Base-by-base conservation (phyloP, 306 rosid species). In the Malus asiatica region DNA sequence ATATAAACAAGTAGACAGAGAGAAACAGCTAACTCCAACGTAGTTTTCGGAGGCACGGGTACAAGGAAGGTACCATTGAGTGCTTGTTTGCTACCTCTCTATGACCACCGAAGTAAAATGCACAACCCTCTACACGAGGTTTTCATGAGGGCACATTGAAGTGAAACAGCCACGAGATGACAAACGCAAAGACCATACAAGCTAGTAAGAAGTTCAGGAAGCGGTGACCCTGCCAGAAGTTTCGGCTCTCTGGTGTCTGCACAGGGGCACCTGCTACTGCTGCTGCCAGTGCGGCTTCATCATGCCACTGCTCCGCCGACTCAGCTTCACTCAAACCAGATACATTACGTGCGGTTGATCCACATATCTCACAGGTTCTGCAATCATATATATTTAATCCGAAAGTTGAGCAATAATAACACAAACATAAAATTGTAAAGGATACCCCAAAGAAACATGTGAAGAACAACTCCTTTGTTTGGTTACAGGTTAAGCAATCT, bases 331-430 rank as follows among this genome's bases (percentile, higher is more conserved):
- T 73, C 68, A 84, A 83, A 35, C 92, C 89, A 66, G 84, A 77
- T 53, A 93, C 96, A 51, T 93, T 93, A 76, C 40, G 87, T 12
- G 98, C 98, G 20, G 84, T 62, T 45, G 98, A 91, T 78, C 97
- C 90, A 76, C 97, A 93, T 48, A 93, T 93, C 83, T 93, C 98
- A 70, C 98, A 93, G 77, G 94, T 93, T 80, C 96, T 93, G 92
- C 64, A 84, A 46, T 66, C 27, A 25, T 11, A 64, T 11, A 63
- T 35, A 68, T 30, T 30, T n/a, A 10, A 25, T 6, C 69, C 27
- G 48, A 68, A 51, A 44, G 64, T 45, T 60, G 10, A 58, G 69
- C 59, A 46, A 23, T 2, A 7, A 15, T 22, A 11, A 30, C 20
- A 68, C 23, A 29, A 29, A 45, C 48, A 57, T 45, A 19, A 23